Percentiles rank a stretch among this genome's conserved stretches.
These are phyloP conservation scores for Teratosphaeria epicoccoides DNA, from an alignment of 2,329 filamentous ascomycete genomes.

Conservation along the genomic window DNA sequence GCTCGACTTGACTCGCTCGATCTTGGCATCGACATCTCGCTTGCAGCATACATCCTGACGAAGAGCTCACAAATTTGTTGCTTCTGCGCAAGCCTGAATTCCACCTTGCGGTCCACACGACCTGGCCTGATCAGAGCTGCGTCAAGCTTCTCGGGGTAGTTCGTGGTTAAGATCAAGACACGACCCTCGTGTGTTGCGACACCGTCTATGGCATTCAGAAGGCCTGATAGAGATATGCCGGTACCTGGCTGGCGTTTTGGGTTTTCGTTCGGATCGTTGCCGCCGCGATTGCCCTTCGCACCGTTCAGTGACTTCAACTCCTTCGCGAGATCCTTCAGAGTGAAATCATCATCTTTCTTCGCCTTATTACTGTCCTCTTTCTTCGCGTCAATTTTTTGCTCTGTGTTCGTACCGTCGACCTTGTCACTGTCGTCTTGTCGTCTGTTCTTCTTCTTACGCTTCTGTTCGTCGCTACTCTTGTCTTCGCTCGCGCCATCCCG, in stretches of 20 bases:
- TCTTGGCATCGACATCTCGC: conserved; percentile 11
- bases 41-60: conserved; percentile 26
- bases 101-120: conserved; percentile 57
- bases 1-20: not conserved
- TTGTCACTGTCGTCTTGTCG: conserved; percentile 1
- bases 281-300: conserved; percentile 1
- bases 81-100: conserved; percentile 41
- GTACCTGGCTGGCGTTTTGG: conserved; percentile 30
- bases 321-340: conserved; percentile 20
- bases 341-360: conserved; percentile 18
- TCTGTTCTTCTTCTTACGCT: conserved; percentile 11
- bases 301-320: conserved; percentile 16
- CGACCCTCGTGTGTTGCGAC: conserved; percentile 70
- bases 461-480: conserved; percentile 8
- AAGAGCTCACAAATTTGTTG: conserved; percentile 35
- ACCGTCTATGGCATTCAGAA: conserved; percentile 76
- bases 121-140: conserved; percentile 57
- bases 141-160: conserved; percentile 62
- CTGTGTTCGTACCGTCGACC: conserved; percentile 5
- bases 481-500: conserved; percentile 25
- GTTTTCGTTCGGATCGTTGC: conserved; percentile 8
- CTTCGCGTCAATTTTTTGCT: conserved; percentile 2
- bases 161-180: conserved; percentile 74
- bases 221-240: conserved; percentile 63
- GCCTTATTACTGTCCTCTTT: conserved; percentile 4